A percentile compares a stretch with the other conserved stretches of the same genome.
Conservation (phyloP, 73 alveolate species). For the Symbiodinium natans region DNA sequence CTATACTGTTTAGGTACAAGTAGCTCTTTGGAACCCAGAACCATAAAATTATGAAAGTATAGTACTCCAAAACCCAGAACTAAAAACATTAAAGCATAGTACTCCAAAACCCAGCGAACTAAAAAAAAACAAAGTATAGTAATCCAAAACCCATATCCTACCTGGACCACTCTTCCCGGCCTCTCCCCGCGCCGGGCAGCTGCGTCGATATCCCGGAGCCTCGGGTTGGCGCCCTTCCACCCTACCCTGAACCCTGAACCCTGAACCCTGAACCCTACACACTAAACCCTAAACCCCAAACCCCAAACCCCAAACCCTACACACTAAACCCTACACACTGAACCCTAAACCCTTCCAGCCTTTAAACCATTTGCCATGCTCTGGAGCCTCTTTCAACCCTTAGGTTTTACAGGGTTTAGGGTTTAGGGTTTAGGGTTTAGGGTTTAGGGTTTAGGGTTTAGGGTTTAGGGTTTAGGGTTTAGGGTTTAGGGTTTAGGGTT, state of each 20-base stretch:
- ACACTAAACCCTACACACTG: background rate
- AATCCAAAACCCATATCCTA: too few species aligned
- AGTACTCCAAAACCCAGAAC: background rate
- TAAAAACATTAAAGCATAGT: background rate
- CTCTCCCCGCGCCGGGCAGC: background rate
- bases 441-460: too few species aligned
- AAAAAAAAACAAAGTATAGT: too few species aligned
- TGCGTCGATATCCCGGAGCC: background rate
- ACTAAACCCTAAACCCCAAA: too few species aligned
- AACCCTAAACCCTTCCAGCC: too few species aligned
- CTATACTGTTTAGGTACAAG: background rate
- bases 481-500: background rate
- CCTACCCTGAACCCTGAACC: background rate
- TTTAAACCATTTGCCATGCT: too few species aligned
- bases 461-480: too few species aligned
- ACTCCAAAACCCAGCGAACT: background rate
- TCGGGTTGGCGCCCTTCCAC: background rate
- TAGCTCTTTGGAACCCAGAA: background rate
- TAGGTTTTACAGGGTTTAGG: too few species aligned
- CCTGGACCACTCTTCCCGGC: too few species aligned
- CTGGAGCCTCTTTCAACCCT: slow-evolving; percentile 25
- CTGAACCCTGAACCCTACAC: background rate
- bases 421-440: too few species aligned
- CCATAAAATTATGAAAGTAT: background rate
- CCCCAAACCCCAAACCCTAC: background rate